Evolutionary conservation across 2,329 filamentous ascomycete species (phyloP).

Genomic region (Karstenula rhodostoma): DNA sequence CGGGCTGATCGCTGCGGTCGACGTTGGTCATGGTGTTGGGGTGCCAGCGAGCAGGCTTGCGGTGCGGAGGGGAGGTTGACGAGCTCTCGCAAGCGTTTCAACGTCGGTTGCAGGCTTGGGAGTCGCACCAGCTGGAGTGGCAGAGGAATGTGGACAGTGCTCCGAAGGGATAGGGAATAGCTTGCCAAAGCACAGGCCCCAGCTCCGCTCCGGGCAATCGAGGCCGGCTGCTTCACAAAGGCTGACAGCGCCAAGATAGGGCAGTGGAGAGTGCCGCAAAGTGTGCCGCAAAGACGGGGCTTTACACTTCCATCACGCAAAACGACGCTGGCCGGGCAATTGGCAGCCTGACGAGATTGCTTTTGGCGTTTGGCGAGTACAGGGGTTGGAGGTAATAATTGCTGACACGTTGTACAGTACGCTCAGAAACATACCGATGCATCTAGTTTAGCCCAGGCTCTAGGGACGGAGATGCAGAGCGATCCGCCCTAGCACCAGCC

Average conservation of each 20-base stretch:
- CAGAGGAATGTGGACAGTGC: slow-evolving; percentile 23
- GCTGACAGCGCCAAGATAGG: slow-evolving; percentile 2
- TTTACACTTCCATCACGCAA: slow-evolving; percentile 19
- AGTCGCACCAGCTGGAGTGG: slow-evolving; percentile 42
- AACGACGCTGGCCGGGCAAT: slow-evolving; percentile 22
- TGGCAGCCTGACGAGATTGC: slow-evolving; percentile 31
- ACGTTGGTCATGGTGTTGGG: slow-evolving; percentile 43
- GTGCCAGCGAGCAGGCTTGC: slow-evolving; percentile 21
- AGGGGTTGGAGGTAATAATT: slow-evolving; percentile 7
- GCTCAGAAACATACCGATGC: not conserved
- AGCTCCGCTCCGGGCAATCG: slow-evolving; percentile 13
- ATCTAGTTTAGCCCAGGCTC: not conserved
- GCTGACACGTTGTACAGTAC: slow-evolving; percentile 5
- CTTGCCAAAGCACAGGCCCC: slow-evolving; percentile 37
- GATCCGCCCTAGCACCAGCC: slow-evolving; percentile 5
- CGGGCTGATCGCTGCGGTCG: slow-evolving; percentile 43
- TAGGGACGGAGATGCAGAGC: not conserved
- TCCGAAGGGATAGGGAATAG: slow-evolving; percentile 35
- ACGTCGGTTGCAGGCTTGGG: slow-evolving; percentile 34
- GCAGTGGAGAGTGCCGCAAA: slow-evolving; percentile 23
- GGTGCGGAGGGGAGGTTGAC: slow-evolving; percentile 27
- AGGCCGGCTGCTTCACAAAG: slow-evolving; percentile 3
- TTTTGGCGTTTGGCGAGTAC: slow-evolving; percentile 13
- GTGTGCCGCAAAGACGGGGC: slow-evolving; percentile 24
- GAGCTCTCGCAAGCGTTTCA: slow-evolving; percentile 36